A percentile compares a stretch with the other conserved stretches of the same genome.
Evolutionary conservation across 179 eudicot genomes (phyloP).

Genomic region (Patellifolia procumbens): DNA sequence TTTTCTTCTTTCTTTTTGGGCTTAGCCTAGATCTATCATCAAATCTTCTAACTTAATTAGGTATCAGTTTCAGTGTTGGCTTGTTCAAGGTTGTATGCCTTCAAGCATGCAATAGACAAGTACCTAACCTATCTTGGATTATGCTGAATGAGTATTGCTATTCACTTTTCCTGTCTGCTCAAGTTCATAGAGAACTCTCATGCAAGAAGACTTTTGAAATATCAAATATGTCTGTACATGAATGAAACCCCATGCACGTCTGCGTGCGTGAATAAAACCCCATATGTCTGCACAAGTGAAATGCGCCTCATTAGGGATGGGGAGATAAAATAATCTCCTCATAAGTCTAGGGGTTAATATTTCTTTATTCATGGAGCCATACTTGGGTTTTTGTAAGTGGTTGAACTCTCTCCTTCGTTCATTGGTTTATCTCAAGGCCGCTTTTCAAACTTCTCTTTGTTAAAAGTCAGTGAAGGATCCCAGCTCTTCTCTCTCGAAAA

Average conservation of each 20-base stretch:
- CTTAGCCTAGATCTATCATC: neutral
- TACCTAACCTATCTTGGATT: neutral
- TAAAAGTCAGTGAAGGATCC: too few relatives aligned
- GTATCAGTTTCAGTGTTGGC: neutral
- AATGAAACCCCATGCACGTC: neutral
- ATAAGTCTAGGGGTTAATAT: neutral
- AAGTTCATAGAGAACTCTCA: neutral
- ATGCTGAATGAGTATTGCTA: neutral
- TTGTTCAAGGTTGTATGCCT: neutral
- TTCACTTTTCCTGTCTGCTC: neutral
- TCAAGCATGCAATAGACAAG: neutral
- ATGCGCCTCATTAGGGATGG: neutral
- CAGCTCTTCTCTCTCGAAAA: too few relatives aligned
- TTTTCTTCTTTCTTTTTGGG: neutral
- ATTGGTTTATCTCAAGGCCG: neutral
- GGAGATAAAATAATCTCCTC: neutral
- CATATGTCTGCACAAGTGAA: too few relatives aligned
- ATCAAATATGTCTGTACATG: too few relatives aligned
- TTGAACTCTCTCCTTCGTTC: neutral
- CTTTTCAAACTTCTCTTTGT: too few relatives aligned
- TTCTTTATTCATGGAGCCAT: neutral
- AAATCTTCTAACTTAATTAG: neutral
- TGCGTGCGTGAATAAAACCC: neutral
- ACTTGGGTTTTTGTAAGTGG: neutral
- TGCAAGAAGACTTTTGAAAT: neutral